Evolutionary conservation across 176 grass and related monocot genomes (phyloP), one percentile per base, ranked within the genome.

Genomic region (Calamus simplicifolius): DNA sequence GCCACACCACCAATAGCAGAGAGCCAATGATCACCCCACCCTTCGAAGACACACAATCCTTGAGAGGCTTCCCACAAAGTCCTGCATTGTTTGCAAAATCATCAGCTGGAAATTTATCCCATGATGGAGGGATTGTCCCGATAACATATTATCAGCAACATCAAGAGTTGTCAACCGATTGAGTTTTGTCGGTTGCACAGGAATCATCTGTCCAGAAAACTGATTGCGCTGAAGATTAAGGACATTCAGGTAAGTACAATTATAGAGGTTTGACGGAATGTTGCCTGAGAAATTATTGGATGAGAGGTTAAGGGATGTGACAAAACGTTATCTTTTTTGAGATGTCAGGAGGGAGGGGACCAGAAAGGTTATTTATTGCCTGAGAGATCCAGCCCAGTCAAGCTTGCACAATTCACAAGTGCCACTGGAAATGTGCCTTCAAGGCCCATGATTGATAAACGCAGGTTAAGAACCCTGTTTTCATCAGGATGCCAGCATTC

Each of bases 401-500:
- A 73, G 72, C 84, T 97, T 55, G 78, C 85, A 31, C 93, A 97
- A n/a, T 92, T 91, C 71, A 81, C 84, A 29, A 97, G 76, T 5
- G 87, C 93, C 16, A 52, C 77, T 43, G 93, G 93, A 27, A 97
- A 97, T 13, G 18, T 51, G 10, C 93, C 93, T 31, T 73, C 63
- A 57, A 97, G 81, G 58, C 79, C 87, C 76, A 92, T 83, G 73
- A 85, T 88, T n/a, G 84, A 72, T 29, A 97, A 81, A 6, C 21
- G 71, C 56, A 97, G 87, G 52, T 75, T 72, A 38, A 97, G 69
- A 27, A 97, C 71, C 73, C 57, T 79, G 59, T 87, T 97, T 65
- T 97, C 93, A 50, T 92, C 90, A 62, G 84, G 84, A 69, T 97
- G 81, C 93, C 93, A 97, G 60, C 93, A 97, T 50, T 91, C 87